phyloP scores from a whole-genome alignment of 768 basidiomycete species.

The Filobasidium floriforme region DNA sequence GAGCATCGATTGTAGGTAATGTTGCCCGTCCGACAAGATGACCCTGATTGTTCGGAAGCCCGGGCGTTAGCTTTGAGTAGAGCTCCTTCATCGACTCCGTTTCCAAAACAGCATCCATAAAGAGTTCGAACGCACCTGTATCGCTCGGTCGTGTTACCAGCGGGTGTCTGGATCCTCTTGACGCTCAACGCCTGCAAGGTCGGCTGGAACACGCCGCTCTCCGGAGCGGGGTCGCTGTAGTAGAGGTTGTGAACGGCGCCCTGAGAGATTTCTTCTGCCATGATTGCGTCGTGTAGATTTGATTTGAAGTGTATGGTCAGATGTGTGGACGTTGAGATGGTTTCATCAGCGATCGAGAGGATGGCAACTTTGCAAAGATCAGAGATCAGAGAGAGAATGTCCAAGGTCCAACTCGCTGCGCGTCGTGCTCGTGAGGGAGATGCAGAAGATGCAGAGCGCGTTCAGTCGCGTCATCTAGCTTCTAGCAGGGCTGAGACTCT shows the following conservation, averaged over 20 bases:
- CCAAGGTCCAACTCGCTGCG: not conserved
- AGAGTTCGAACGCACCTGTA: slow-evolving; percentile 36
- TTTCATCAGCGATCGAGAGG: not conserved
- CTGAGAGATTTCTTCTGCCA: slow-evolving; percentile 36
- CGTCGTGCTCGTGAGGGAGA: too few relatives aligned
- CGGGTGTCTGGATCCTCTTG: slow-evolving; percentile 59
- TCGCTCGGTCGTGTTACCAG: slow-evolving; percentile 42
- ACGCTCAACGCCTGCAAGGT: slow-evolving; percentile 74
- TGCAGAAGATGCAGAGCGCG: too few relatives aligned
- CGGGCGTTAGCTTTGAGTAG: not conserved
- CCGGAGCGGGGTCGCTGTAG: slow-evolving; percentile 28
- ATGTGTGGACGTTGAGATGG: not conserved
- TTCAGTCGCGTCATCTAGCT: not conserved
- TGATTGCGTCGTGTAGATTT: slow-evolving; percentile 11
- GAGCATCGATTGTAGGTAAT: slow-evolving; percentile 88
- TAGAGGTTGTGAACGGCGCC: slow-evolving; percentile 34
- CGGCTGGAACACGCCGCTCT: slow-evolving; percentile 39
- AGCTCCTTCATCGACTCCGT: not conserved
- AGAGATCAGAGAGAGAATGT: not conserved
- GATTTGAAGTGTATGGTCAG: not conserved
- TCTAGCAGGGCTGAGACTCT: not conserved
- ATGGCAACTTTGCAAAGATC: not conserved
- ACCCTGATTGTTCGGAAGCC: slow-evolving; percentile 49
- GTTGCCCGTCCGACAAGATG: slow-evolving; percentile 79
- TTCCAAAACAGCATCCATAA: not conserved